These are phyloP conservation scores for Puccinia brachypodii DNA, from an alignment of 1,284 basidiomycete genomes.

Conservation along the genomic window DNA sequence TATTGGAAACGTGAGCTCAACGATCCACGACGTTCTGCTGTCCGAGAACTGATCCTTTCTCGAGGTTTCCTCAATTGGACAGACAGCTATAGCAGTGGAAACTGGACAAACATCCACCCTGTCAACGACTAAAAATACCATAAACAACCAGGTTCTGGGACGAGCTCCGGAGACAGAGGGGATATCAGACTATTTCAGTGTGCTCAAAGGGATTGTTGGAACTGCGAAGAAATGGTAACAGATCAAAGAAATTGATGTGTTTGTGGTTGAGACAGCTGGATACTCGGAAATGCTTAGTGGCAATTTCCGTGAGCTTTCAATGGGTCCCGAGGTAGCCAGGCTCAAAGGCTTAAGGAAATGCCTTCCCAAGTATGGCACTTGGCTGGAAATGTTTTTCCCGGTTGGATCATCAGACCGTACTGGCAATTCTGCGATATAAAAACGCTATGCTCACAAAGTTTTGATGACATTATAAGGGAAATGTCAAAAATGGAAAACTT, in stretches of 20 bases:
- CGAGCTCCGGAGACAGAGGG: not conserved
- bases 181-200: not conserved
- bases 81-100: not conserved
- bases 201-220: not conserved
- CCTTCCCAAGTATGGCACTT: not conserved
- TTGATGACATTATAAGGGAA: not conserved
- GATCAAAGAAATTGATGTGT: not conserved
- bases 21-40: not conserved
- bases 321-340: not conserved
- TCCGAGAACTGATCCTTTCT: not conserved
- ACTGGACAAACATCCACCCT: slow-evolving; percentile 21
- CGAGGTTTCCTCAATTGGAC: slow-evolving; percentile 16
- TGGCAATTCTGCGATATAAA: not conserved
- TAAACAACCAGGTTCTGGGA: slow-evolving; percentile 1
- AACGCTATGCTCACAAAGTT: not conserved
- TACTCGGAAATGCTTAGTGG: not conserved
- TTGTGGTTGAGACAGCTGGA: not conserved
- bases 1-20: not conserved
- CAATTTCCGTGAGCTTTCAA: not conserved
- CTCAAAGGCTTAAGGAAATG: not conserved
- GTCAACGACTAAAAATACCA: not conserved
- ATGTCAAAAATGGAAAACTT: not conserved
- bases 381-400: not conserved
- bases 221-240: not conserved
- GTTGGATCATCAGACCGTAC: not conserved